A percentile compares a stretch with the other conserved stretches of the same genome.
phyloP scores from a whole-genome alignment of 2,329 filamentous ascomycete genomes.

The Pleoardoris graminearum region DNA sequence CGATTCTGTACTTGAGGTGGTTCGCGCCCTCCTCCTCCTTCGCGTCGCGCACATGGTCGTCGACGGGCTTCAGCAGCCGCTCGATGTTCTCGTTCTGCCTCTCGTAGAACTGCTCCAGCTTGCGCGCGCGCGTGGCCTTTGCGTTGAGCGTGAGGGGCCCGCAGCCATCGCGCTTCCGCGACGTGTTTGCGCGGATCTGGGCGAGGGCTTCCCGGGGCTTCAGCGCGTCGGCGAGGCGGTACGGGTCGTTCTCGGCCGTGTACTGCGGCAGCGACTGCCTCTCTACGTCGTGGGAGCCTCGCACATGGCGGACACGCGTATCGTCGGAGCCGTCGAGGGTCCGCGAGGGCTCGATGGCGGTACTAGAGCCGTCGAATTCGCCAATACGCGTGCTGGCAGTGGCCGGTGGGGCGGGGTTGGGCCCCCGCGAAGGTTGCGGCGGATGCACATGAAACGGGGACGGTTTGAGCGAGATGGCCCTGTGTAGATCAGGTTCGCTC shows the following conservation, averaged over 20 bases:
- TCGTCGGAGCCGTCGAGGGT: conserved; percentile 34
- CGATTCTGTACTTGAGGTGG: conserved; percentile 73
- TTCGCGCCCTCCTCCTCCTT: conserved; percentile 80
- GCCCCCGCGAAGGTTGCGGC: conserved; percentile 34
- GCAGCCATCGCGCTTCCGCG: conserved; percentile 68
- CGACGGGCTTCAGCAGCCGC: conserved; percentile 86
- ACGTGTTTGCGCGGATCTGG: conserved; percentile 77
- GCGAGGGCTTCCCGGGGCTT: conserved; percentile 79
- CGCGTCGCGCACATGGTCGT: conserved; percentile 83
- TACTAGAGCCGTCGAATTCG: conserved; percentile 43
- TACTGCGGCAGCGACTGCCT: conserved; percentile 60
- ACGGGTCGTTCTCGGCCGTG: conserved; percentile 73
- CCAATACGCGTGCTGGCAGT: conserved; percentile 14
- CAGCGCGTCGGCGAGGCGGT: conserved; percentile 73
- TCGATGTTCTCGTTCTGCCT: conserved; percentile 93
- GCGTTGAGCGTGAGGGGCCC: conserved; percentile 50
- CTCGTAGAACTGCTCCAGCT: conserved; percentile 81
- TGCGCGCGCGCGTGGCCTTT: conserved; percentile 53
- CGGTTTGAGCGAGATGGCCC: conserved; percentile 54
- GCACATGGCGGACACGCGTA: conserved; percentile 42
- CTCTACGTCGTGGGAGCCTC: conserved; percentile 48
- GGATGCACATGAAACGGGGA: conserved; percentile 49
- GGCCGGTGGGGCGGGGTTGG: conserved; percentile 27
- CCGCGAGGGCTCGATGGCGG: conserved; percentile 43
- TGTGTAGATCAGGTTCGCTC: conserved; percentile 53